Percentiles rank a stretch among this genome's conserved stretches.
Evolutionary conservation across 345 rosid genomes (phyloP).

Genomic region (Pistacia vera): DNA sequence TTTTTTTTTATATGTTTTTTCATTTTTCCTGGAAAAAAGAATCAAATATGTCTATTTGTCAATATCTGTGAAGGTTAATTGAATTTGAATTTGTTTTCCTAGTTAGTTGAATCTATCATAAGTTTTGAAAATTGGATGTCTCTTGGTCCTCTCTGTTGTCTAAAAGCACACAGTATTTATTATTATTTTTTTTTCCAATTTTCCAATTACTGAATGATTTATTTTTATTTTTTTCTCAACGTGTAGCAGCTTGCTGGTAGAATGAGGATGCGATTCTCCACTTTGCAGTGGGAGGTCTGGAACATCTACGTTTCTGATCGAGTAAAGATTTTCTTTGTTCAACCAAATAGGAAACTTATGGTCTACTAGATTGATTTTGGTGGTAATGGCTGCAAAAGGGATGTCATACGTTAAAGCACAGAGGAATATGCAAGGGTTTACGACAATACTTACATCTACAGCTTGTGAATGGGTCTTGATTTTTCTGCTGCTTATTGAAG

Average conservation of each 20-base stretch:
- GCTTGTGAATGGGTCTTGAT: constrained; percentile 78
- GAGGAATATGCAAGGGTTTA: constrained; percentile 33
- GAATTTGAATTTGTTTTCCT: neutral
- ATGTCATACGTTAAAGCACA: constrained; percentile 23
- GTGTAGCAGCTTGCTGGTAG: constrained; percentile 12
- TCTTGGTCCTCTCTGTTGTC: neutral
- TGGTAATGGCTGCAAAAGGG: constrained; percentile 37
- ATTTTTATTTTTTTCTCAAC: constrained; percentile 13
- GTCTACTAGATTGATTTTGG: constrained; percentile 21
- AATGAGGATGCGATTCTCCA: constrained; percentile 29
- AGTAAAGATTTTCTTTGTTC: constrained; percentile 18
- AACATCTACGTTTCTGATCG: constrained; percentile 1
- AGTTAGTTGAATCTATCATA: constrained; percentile 3
- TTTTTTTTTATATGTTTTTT: neutral
- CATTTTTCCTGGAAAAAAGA: neutral
- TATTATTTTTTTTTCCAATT: neutral
- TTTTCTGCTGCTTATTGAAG: constrained; percentile 59
- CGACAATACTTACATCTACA: constrained; percentile 42
- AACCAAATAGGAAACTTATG: constrained; percentile 16
- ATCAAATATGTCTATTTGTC: neutral
- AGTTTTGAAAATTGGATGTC: constrained; percentile 2
- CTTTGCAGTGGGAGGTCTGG: constrained; percentile 25
- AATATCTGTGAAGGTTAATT: neutral
- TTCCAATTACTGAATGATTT: neutral
- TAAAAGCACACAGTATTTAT: neutral